Evolutionary conservation across 371 early-diverging fungal species (phyloP), one percentile per base, ranked within the genome.

Genomic region (Mucor lusitanicus): DNA sequence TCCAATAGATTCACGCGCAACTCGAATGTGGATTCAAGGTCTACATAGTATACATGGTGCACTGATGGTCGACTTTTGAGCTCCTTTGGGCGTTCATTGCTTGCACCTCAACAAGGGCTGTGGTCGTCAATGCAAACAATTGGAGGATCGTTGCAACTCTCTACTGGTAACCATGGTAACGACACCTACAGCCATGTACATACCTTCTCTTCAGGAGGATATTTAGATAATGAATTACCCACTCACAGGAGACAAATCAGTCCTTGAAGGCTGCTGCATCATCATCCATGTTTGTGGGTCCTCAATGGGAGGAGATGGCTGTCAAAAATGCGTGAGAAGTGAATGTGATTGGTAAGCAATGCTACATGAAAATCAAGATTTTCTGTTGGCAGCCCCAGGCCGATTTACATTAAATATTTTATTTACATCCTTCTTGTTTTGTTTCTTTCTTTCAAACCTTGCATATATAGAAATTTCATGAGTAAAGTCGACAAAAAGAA

Each of bases 401-500:
- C 53, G 27, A 53, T 27, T 13, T 53, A 27, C 27, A 53, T 25
- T 21, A 46, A 21, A 46, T 46, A 46, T 46, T n/a, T 46, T 40
- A 21, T 46, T 46, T 46, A 46, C 27, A 25, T 27, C 25, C 12
- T 53, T 15, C 27, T 27, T 53, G 12, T 35, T 35, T 35, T 35
- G 37, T 35, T 35, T 35, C 37, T 35, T 25, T 53, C 53, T 53
- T 27, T 27, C 27, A 13, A 15, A 53, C 27, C 15, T 27, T 27
- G 53, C 15, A 27, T 53, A 25, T 17, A 17, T 40, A 40, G 23
- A 48, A 53, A 53, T 1, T n/a, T 25, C 37, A 67, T 59, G 62
- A 70, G 68, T 30, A 70, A 72, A 56, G 53, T 63, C 27, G 80
- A 65, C 19, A 73, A 69, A 63, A 67, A 64, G 35, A 70, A 78